Base-by-base conservation (phyloP, 805 yeast genomes). In the Lipomyces mesembrius region DNA sequence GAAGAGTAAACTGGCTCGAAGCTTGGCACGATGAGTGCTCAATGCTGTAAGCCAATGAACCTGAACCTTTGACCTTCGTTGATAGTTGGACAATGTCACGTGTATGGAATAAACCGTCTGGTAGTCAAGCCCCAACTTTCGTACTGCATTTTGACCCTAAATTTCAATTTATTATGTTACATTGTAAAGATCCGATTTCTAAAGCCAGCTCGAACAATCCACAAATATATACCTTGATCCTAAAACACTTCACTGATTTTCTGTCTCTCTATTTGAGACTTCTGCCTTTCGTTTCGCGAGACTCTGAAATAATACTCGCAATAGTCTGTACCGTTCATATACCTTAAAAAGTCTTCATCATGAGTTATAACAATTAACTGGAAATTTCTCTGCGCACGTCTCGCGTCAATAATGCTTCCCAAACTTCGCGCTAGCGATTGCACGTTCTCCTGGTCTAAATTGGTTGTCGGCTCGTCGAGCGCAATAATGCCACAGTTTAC, bases 401-500 rank as follows among this genome's bases (percentile, higher is more conserved):
- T 83, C 73, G 87, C 78, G 52, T 87, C 88, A 65, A 95, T 91
- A 62, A 95, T 91, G 60, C 83, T 83, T 67, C 87, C 85, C 71
- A 95, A 81, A 1, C 97, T 88, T 71, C 83, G 85, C 0, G 98
- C 99, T 67, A 95, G 83, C 51, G 97, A 87, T 72, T 89, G 96
- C 61, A 93, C 87, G 74, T 95, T 95, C 66, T 90, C 97, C 60
- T 85, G 86, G 78, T 95, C 99, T 65, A 95, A 81, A 74, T 95
- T 95, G 0, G 99, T 95, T 0, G 99, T 95, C 8, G 99, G 99
- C 79, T 95, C 99, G 78, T 95, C 99, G 52, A 95, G 82, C 0
- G 98, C 97, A 73, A 95, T 91, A 78, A 95, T 90, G 60, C 99
- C 99, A 80, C 97, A 94, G 75, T 90, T 91, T 1, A 88, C 83